Evolutionary conservation across 805 yeast genomes (phyloP), one percentile per base, ranked within the genome.

Genomic region (Ogataea chonburiensis): DNA sequence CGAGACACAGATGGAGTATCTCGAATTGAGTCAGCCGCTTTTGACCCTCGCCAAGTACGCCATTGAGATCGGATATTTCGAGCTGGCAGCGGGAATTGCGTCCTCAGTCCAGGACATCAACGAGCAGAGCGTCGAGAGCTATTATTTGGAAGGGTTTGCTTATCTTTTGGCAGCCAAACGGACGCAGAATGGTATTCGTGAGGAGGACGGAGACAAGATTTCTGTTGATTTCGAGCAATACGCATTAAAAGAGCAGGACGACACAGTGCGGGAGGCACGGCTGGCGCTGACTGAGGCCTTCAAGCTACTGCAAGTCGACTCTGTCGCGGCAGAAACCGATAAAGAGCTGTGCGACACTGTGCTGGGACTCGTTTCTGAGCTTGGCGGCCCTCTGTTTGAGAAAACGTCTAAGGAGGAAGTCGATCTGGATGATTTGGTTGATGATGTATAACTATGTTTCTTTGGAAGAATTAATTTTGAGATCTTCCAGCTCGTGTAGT

Each of bases 71-170:
- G 91, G 81, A 14, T 59, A 76, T 46, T 79, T 77, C 52, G 95
- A 85, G 24, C 51, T 71, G 12, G 85, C 85, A 3, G 65, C 76
- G 3, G 71, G 73, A n/a, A 78, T 87, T n/a, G 70, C 87, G 9
- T 63, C 71, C 12, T 71, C 72, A 17, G 69, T 81, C 12, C 81
- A 81, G 50, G 91, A 84, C 42, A 75, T 91, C 29, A 88, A 91
- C 62, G 97, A 91, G 50, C 81, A 79, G 50, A 77, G 86, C 43
- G 67, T 86, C 39, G 98, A 93, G 52, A 72, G 81, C 24, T 83
- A 75, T 54, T 93, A 93, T 57, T 64, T 88, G 46, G 94, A 86
- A 53, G 94, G 93, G 0, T 76, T 89, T 51, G 78, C 93, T 0
- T 71, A 80, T 52, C 58, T 77, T 44, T 61, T 84, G 34, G 58